Conservation (phyloP, 768 basidiomycete species). For the Phaeolepiota aurea region DNA sequence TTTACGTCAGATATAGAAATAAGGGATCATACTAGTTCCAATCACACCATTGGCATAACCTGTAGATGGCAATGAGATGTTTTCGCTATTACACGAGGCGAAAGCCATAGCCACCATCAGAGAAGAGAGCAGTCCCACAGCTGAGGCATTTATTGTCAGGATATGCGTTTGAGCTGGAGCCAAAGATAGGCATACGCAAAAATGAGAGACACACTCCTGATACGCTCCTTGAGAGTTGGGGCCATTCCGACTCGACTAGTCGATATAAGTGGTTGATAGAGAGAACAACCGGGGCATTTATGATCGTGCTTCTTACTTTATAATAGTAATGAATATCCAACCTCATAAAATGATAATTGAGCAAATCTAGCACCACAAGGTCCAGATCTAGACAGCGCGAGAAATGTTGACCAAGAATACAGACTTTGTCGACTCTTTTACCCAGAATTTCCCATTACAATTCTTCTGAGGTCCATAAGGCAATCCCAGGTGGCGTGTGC, state of each 20-base stretch:
- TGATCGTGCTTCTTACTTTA: constrained; percentile 2
- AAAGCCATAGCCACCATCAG: constrained; percentile 48
- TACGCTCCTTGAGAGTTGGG: constrained; percentile 22
- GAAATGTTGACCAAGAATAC: too few species aligned
- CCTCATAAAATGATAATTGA: too few species aligned
- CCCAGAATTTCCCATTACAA: too few species aligned
- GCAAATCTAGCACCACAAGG: too few species aligned
- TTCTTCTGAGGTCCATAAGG: too few species aligned
- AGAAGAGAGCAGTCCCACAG: constrained; percentile 84
- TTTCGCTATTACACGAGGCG: neutral
- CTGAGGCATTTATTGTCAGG: constrained; percentile 22
- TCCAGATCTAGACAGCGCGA: too few species aligned
- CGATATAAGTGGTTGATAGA: too few species aligned
- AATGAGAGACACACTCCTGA: constrained; percentile 67
- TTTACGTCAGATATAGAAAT: neutral
- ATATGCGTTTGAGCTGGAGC: neutral
- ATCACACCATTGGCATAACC: constrained; percentile 81
- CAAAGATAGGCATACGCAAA: constrained; percentile 54
- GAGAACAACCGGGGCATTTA: neutral
- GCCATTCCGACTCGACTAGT: constrained; percentile 8
- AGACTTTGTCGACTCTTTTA: too few species aligned
- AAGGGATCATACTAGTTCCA: constrained; percentile 50
- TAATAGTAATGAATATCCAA: too few species aligned
- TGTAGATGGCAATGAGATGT: constrained; percentile 16
- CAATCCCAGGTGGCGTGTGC: too few species aligned